phyloP scores from a whole-genome alignment of 2,329 filamentous ascomycete species.

The Lasiodiplodia citricola region DNA sequence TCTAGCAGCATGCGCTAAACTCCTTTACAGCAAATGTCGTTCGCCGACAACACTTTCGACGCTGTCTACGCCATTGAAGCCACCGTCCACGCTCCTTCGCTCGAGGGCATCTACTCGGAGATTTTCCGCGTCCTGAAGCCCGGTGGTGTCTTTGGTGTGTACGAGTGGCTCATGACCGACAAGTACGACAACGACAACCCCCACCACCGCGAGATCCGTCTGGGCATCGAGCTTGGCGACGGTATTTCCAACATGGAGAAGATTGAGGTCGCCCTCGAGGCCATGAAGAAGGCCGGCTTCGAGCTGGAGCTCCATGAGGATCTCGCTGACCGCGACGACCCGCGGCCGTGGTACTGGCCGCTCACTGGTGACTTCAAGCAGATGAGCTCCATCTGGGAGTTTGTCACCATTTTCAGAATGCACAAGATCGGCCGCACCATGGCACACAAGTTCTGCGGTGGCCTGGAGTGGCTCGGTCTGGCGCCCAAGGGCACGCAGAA shows the following conservation, averaged over 20 bases:
- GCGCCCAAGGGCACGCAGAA: conserved; percentile 87
- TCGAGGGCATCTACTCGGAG: conserved; percentile 91
- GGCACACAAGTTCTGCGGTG: conserved; percentile 77
- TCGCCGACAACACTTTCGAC: conserved; percentile 90
- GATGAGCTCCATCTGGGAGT: conserved; percentile 77
- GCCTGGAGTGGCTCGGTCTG: conserved; percentile 74
- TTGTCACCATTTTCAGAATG: conserved; percentile 86
- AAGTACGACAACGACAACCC: conserved; percentile 88
- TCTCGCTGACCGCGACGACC: conserved; percentile 75
- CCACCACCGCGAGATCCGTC: conserved; percentile 84
- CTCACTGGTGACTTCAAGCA: conserved; percentile 84
- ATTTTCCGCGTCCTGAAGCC: conserved; percentile 96
- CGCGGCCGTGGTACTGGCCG: conserved; percentile 92
- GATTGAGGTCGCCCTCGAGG: conserved; percentile 77
- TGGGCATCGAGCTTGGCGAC: conserved; percentile 93
- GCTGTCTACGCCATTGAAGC: conserved; percentile 97
- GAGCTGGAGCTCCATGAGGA: conserved; percentile 84
- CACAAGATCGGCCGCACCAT: conserved; percentile 79
- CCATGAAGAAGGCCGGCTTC: conserved; percentile 89
- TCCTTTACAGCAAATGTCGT: conserved; percentile 78
- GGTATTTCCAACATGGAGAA: conserved; percentile 98
- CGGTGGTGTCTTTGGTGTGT: conserved; percentile 93
- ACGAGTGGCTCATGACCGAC: conserved; percentile 99
- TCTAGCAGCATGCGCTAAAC: conserved; percentile 5
- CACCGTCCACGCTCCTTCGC: conserved; percentile 88